Evolutionary conservation across 2,329 filamentous ascomycete genomes (phyloP), one percentile per base, ranked within the genome.

Genomic region (Phialophora chinensis): DNA sequence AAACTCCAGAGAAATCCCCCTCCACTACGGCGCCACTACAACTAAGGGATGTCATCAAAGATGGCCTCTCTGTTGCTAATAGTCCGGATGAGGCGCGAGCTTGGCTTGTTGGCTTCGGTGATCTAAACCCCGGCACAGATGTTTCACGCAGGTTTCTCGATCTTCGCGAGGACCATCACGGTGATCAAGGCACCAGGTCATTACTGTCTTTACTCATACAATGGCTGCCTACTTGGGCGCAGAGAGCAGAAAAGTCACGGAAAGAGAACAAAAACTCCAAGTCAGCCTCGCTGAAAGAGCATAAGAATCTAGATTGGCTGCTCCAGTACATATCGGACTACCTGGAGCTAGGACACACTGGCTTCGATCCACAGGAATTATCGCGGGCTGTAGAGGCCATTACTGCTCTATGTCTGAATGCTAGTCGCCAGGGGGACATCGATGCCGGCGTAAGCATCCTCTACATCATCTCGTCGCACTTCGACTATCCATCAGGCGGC

Each of bases 291-390:
- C 38, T 56, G 25, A 70, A 68, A 59, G 69, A 72, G 12, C 60
- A 64, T 31, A 65, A 67, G 42, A 62, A 66, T 29, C 52, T 72
- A 17, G 59, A 66, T n/a, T 72, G 71, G 71, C 44, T 72, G 12
- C 64, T 72, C 12, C 67, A 60, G 14, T 72, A 67, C 33, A 62
- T 66, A 27, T 58, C 53, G 31, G 69, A 72, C 57, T 72, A 66
- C 55, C 25, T 72, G 12, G 54, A 65, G n/a, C 33, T 71, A n/a
- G 66, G 63, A 33, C 67, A 71, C 50, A 52, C 38, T n/a, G 57
- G 33, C 20, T 58, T 71, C 47, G 62, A 66, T 52, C 38, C 55
- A 2, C 55, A 56, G 25, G 69, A 72, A 47, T 50, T 70, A 23
- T 53, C 62, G 25, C 65, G 54, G 10, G 59, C 65, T 25, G 68